phyloP scores from a whole-genome alignment of 306 rosid genomes.

The Senna siamea region DNA sequence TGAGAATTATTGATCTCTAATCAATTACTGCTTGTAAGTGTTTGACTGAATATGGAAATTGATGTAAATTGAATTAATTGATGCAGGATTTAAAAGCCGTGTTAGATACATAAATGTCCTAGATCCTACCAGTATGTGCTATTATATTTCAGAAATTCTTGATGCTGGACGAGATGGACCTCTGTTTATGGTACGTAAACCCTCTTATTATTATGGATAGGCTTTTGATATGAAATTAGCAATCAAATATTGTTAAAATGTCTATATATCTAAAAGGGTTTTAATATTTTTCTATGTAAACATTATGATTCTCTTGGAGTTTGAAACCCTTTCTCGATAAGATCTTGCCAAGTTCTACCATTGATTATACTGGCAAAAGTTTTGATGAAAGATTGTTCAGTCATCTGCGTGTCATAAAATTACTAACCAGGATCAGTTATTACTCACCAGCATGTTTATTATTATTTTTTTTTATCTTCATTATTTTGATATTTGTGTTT shows the following conservation, averaged over 20 bases:
- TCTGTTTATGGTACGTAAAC: constrained; percentile 82
- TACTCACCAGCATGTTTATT: too few relatives aligned
- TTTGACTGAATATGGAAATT: constrained; percentile 26
- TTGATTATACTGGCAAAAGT: constrained; percentile 24
- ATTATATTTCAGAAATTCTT: constrained; percentile 87
- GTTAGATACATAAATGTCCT: constrained; percentile 76
- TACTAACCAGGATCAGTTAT: background rate
- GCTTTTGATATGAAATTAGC: constrained; percentile 26
- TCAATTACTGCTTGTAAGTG: constrained; percentile 28
- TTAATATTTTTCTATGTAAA: constrained; percentile 13
- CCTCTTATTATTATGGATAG: background rate
- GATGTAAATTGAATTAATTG: constrained; percentile 43
- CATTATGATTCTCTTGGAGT: constrained; percentile 14
- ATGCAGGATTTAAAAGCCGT: constrained; percentile 93
- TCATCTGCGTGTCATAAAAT: background rate
- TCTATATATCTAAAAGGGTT: constrained; percentile 25
- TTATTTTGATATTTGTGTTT: too few relatives aligned
- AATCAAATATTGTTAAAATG: background rate
- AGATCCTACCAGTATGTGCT: constrained; percentile 78
- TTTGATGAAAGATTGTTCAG: constrained; percentile 24
- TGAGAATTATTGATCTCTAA: constrained; percentile 25
- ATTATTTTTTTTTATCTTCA: too few relatives aligned
- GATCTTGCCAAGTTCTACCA: constrained; percentile 31
- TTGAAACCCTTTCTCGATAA: constrained; percentile 33
- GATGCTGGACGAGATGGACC: constrained; percentile 81